phyloP scores from a whole-genome alignment of 2,329 filamentous ascomycete species.

The Diaporthe ilicicola region DNA sequence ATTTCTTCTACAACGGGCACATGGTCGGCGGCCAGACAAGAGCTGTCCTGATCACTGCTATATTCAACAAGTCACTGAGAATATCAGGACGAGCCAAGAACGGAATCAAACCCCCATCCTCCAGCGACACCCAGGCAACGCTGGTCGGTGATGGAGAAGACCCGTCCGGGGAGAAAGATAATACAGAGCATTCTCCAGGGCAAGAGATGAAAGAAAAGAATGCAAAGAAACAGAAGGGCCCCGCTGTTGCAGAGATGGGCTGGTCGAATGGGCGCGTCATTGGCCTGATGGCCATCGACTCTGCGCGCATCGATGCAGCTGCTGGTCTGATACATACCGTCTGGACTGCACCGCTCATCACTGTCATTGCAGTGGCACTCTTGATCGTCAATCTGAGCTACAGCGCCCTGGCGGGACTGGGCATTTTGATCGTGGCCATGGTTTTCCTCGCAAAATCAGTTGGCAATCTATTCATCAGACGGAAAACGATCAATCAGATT shows the following conservation, averaged over 20 bases:
- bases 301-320: slow-evolving; percentile 89
- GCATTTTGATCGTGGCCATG: slow-evolving; percentile 78
- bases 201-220: slow-evolving; percentile 46
- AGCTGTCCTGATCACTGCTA: slow-evolving; percentile 82
- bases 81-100: slow-evolving; percentile 88
- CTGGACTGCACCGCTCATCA: slow-evolving; percentile 85
- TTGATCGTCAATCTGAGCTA: slow-evolving; percentile 89
- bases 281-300: slow-evolving; percentile 95
- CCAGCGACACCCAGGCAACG: slow-evolving; percentile 57
- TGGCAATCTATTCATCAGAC: slow-evolving; percentile 76
- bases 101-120: slow-evolving; percentile 89
- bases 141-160: slow-evolving; percentile 46
- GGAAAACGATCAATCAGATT: slow-evolving; percentile 87
- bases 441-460: slow-evolving; percentile 82
- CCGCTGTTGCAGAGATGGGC: slow-evolving; percentile 68
- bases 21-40: slow-evolving; percentile 86
- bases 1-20: slow-evolving; percentile 94
- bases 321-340: slow-evolving; percentile 88
- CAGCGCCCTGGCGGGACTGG: slow-evolving; percentile 91
- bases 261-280: slow-evolving; percentile 94
- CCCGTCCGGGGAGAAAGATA: slow-evolving; percentile 47
- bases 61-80: slow-evolving; percentile 93
- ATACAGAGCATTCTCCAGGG: slow-evolving; percentile 54
- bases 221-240: slow-evolving; percentile 37
- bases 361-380: slow-evolving; percentile 80